These are phyloP conservation scores for Neurospora tetraspora DNA, from an alignment of 495 filamentous ascomycete species.

Conservation along the genomic window DNA sequence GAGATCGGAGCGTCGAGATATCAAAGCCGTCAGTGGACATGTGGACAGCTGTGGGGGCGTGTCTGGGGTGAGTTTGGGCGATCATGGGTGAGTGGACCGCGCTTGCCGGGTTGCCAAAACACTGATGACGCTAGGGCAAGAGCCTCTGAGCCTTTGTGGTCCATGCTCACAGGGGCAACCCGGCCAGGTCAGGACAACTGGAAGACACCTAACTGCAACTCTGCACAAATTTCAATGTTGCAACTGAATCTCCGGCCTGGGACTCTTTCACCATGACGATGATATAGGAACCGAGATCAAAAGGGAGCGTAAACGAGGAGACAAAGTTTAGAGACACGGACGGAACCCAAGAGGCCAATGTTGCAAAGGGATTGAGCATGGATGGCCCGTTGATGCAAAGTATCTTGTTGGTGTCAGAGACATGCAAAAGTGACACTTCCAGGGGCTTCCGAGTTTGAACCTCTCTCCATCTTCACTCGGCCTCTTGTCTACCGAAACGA, in stretches of 20 bases:
- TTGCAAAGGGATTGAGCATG: background rate
- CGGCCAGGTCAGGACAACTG: background rate
- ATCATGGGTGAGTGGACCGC: conserved; percentile 20
- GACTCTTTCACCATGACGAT: background rate
- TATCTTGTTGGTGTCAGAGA: background rate
- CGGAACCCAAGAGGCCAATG: background rate
- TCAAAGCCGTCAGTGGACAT: background rate
- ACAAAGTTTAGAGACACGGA: background rate
- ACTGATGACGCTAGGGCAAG: conserved; percentile 14
- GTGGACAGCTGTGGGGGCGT: background rate
- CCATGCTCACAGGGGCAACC: background rate
- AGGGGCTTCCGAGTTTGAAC: background rate
- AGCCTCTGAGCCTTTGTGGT: conserved; percentile 7
- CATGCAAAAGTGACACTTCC: background rate
- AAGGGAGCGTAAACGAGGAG: background rate
- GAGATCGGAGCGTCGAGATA: background rate
- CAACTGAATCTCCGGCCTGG: background rate
- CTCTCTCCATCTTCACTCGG: background rate
- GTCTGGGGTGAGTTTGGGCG: conserved; percentile 12
- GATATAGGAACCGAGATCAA: background rate
- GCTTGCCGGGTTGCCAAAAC: conserved; percentile 21
- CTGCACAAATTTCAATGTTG: background rate
- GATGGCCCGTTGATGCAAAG: background rate
- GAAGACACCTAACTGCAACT: background rate
- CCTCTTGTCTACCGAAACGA: background rate